A percentile compares a stretch with the other conserved stretches of the same genome.
These are phyloP conservation scores for Fusarium dimerum DNA, from an alignment of 2,329 filamentous ascomycete genomes.

Conservation along the genomic window DNA sequence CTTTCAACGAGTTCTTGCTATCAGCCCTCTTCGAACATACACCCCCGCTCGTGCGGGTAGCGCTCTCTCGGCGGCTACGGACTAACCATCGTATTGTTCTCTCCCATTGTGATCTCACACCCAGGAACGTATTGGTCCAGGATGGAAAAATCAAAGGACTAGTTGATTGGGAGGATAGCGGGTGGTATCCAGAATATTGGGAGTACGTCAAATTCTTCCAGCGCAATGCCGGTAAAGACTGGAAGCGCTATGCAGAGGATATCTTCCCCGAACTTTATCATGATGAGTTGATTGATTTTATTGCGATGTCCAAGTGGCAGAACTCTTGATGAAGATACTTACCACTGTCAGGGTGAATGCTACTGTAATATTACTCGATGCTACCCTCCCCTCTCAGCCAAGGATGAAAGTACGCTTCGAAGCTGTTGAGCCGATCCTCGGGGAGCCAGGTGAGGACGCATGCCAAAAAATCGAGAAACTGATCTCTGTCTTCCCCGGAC, in stretches of 20 bases:
- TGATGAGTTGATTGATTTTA: conserved; percentile 29
- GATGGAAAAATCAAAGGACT: conserved; percentile 42
- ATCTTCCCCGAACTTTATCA: conserved; percentile 29
- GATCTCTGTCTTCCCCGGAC: conserved; percentile 15
- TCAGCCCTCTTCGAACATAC: conserved; percentile 10
- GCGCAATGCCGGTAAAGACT: conserved; percentile 15
- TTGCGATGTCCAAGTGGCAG: conserved; percentile 24
- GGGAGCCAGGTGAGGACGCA: conserved; percentile 28
- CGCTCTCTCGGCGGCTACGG: conserved; percentile 25
- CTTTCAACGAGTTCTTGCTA: conserved; percentile 29
- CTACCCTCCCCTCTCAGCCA: conserved; percentile 43
- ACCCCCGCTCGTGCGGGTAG: conserved; percentile 19
- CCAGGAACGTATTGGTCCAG: conserved; percentile 44
- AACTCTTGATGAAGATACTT: too few species aligned
- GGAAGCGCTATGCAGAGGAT: conserved; percentile 20
- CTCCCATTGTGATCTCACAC: conserved; percentile 52
- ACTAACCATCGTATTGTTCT: conserved; percentile 41
- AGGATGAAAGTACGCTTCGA: conserved; percentile 27
- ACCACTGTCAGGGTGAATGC: too few species aligned
- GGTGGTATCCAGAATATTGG: conserved; percentile 49
- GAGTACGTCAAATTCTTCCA: conserved; percentile 38
- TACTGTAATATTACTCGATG: too few species aligned
- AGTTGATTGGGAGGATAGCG: conserved; percentile 49
- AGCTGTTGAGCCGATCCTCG: conserved; percentile 19
- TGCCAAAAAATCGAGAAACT: conserved; percentile 24